phyloP scores from a whole-genome alignment of 179 eudicot species.

The Spergularia azorica region DNA sequence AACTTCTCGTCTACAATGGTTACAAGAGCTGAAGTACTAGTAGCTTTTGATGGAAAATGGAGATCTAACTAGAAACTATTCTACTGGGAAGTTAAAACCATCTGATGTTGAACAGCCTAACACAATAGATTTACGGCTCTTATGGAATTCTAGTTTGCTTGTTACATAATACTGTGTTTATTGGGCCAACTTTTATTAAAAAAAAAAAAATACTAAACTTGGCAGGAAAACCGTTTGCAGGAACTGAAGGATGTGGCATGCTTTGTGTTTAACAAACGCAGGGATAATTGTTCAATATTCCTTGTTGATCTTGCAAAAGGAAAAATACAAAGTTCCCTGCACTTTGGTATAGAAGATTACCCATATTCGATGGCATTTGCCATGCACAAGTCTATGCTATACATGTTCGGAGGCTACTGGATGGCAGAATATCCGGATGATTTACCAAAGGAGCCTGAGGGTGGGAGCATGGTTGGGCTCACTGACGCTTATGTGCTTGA shows the following conservation, averaged over 20 bases:
- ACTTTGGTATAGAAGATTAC: neutral
- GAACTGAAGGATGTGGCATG: constrained; percentile 1
- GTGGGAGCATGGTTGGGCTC: neutral
- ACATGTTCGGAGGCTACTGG: neutral
- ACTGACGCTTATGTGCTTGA: neutral
- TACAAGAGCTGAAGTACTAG: too few relatives aligned
- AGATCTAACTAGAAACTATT: too few relatives aligned
- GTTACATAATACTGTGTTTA: too few relatives aligned
- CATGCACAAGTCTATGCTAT: neutral
- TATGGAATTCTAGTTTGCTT: too few relatives aligned
- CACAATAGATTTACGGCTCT: too few relatives aligned
- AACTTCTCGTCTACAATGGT: too few relatives aligned
- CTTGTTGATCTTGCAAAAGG: neutral
- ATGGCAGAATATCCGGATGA: too few relatives aligned
- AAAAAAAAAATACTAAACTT: neutral
- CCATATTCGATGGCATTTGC: neutral
- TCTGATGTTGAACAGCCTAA: too few relatives aligned
- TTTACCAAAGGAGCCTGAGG: neutral
- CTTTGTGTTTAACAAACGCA: neutral
- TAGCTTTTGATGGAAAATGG: too few relatives aligned
- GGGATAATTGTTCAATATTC: neutral
- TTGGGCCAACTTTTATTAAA: too few relatives aligned
- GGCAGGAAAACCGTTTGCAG: neutral
- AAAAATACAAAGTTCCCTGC: neutral
- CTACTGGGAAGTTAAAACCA: too few relatives aligned